Conservation (phyloP, 2,329 filamentous ascomycete species). For the Fonsecaea pedrosoi region DNA sequence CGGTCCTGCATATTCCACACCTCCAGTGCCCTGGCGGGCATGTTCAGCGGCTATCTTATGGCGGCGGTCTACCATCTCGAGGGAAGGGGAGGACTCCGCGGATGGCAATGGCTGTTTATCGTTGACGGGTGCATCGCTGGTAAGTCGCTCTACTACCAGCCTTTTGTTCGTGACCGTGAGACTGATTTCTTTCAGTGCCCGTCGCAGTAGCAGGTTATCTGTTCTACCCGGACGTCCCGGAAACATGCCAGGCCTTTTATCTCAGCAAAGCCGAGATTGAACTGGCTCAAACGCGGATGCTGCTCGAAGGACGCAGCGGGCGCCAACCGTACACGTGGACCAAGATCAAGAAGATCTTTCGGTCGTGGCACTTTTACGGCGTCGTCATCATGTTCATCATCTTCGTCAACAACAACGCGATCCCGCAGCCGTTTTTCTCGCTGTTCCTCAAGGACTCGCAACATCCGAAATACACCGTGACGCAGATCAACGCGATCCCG, state of each 20-base stretch:
- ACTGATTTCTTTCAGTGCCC: background rate
- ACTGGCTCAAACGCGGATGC: background rate
- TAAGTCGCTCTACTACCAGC: background rate
- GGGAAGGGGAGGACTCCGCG: background rate
- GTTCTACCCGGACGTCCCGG: background rate
- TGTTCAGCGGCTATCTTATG: conserved; percentile 61
- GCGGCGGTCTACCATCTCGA: conserved; percentile 53
- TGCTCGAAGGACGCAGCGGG: background rate
- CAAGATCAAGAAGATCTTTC: background rate
- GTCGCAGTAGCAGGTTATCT: background rate
- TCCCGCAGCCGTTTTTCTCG: background rate
- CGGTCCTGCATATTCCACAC: conserved; percentile 60
- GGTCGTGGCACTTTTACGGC: background rate
- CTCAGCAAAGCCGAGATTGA: background rate
- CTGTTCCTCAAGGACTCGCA: background rate
- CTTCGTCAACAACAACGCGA: background rate
- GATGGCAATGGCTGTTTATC: background rate
- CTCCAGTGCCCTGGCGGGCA: conserved; percentile 50
- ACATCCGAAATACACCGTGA: background rate
- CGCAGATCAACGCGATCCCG: background rate
- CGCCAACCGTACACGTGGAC: background rate
- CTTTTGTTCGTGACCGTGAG: background rate
- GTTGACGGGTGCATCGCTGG: background rate
- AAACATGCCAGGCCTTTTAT: background rate
- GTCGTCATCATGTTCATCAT: background rate